These are phyloP conservation scores for Spergularia marina DNA, from an alignment of 148 eudicot genomes.

Conservation along the genomic window DNA sequence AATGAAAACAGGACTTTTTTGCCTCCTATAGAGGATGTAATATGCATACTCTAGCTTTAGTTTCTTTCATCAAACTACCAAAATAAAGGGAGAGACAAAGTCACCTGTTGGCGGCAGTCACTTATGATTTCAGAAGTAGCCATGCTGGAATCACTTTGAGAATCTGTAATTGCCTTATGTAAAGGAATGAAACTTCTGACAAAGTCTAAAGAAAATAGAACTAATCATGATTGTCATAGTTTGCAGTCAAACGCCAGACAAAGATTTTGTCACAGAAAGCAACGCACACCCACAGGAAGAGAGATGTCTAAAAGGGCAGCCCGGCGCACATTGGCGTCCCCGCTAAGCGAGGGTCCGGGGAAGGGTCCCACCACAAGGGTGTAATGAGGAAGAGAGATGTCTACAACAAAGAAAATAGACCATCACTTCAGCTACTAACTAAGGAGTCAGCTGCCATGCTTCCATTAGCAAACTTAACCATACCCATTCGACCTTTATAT, in stretches of 20 bases:
- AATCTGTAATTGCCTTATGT: slow-evolving; percentile 48
- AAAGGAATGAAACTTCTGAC: slow-evolving; percentile 29
- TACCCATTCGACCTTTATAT: too few relatives aligned
- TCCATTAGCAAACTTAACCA: background rate
- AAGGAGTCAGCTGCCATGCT: background rate
- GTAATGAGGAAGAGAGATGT: background rate
- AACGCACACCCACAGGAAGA: background rate
- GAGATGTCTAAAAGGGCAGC: background rate
- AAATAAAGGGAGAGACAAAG: slow-evolving; percentile 4
- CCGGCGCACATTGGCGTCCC: too few relatives aligned
- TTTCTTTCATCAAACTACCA: background rate
- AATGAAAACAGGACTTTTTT: too few relatives aligned
- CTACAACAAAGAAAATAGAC: background rate
- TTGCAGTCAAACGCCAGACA: background rate
- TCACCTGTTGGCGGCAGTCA: slow-evolving; percentile 83
- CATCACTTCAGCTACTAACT: background rate
- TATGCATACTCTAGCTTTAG: too few relatives aligned
- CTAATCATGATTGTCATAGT: background rate
- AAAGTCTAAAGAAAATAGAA: slow-evolving; percentile 4
- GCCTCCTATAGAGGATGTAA: too few relatives aligned
- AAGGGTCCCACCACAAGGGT: too few relatives aligned
- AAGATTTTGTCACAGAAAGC: background rate
- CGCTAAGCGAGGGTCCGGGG: too few relatives aligned
- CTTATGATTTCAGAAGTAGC: slow-evolving; percentile 60
- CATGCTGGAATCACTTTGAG: slow-evolving; percentile 78